A percentile compares a stretch with the other conserved stretches of the same genome.
phyloP scores from a whole-genome alignment of 352 stramenopile genomes.

The Thalassiosira livingstoniorum region DNA sequence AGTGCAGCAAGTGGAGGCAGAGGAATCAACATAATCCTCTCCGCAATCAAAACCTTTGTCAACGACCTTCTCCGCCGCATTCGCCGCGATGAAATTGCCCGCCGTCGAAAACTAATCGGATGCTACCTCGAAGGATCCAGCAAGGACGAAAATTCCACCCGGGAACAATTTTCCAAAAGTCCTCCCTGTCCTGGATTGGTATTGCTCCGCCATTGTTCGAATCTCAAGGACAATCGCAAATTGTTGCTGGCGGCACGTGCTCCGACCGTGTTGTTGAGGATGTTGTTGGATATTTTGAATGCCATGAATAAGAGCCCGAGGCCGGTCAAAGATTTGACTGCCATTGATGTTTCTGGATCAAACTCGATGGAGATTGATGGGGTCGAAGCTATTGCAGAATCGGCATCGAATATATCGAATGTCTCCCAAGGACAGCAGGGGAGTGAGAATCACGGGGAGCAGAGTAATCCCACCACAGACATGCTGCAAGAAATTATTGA shows the following conservation, averaged over 20 bases:
- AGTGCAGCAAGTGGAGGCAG: too few relatives aligned
- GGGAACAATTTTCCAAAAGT: constrained; percentile 63
- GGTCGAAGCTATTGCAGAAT: constrained; percentile 1
- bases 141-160: constrained; percentile 64
- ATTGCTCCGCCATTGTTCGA: constrained; percentile 72
- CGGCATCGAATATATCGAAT: not conserved
- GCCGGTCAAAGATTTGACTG: not conserved
- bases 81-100: constrained; percentile 70
- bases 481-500: constrained; percentile 83
- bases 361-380: constrained; percentile 32
- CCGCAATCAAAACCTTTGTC: constrained; percentile 67
- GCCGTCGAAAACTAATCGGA: not conserved
- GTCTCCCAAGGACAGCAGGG: not conserved
- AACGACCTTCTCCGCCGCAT: constrained; percentile 67
- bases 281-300: constrained; percentile 84
- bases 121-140: not conserved
- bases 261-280: constrained; percentile 74
- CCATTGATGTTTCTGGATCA: constrained; percentile 5
- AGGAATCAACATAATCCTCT: constrained; percentile 70
- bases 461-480: constrained; percentile 73
- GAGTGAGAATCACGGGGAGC: constrained; percentile 4
- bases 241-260: constrained; percentile 73
- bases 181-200: constrained; percentile 68
- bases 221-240: constrained; percentile 79
- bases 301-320: constrained; percentile 66